These are phyloP conservation scores for Bromus sterilis DNA, from an alignment of 176 grass and related monocot genomes.

Conservation along the genomic window DNA sequence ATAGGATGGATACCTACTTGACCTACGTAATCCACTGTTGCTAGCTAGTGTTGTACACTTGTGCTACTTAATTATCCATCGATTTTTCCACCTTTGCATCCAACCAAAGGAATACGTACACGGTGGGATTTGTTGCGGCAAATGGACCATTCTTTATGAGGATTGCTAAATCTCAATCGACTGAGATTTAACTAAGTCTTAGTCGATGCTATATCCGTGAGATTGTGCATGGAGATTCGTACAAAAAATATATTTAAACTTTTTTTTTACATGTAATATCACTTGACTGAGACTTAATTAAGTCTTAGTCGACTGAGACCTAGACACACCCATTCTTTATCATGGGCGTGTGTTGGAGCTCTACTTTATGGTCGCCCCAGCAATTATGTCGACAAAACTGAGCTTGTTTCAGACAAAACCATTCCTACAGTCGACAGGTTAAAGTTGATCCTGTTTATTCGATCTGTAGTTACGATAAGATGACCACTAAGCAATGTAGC, in stretches of 20 bases:
- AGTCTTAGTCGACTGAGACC: too few species aligned
- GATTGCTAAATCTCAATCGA: too few species aligned
- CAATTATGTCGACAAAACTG: background rate
- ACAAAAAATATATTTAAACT: too few species aligned
- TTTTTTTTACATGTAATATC: too few species aligned
- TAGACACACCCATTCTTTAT: background rate
- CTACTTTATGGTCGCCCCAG: background rate
- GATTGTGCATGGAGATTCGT: too few species aligned
- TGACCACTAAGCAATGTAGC: background rate
- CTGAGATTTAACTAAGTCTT: too few species aligned
- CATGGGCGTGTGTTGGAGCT: background rate
- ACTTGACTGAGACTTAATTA: too few species aligned
- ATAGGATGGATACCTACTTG: background rate
- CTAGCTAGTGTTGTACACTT: too few species aligned
- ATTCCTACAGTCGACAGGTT: background rate
- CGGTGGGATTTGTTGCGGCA: background rate
- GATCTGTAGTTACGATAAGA: background rate
- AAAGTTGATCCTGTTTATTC: background rate
- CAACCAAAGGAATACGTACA: background rate
- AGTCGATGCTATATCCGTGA: too few species aligned
- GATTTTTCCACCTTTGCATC: background rate
- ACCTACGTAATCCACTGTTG: background rate
- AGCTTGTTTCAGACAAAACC: background rate
- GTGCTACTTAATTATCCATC: too few species aligned
- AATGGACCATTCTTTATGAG: background rate